Conservation (phyloP, 108 stramenopile species). For the Nitzschia palea region DNA sequence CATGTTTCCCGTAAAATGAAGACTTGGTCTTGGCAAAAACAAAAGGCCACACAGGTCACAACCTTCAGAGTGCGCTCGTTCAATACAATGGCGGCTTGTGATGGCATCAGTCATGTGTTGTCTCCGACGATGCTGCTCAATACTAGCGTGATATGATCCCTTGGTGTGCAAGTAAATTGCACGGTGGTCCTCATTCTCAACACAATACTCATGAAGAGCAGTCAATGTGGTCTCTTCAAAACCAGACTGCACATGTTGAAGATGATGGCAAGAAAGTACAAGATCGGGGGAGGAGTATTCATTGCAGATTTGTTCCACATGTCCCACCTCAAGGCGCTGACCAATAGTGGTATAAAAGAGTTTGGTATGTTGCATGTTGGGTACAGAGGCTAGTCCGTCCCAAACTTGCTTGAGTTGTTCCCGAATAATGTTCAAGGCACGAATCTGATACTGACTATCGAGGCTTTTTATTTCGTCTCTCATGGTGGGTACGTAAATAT, state of each 20-base stretch:
- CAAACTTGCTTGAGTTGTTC: neutral
- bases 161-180: constrained; percentile 1
- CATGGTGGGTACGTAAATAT: neutral
- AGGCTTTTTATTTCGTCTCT: neutral
- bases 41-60: constrained; percentile 1
- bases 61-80: neutral
- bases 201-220: constrained; percentile 1
- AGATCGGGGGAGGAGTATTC: no score
- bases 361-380: neutral
- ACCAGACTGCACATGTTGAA: constrained; percentile 4
- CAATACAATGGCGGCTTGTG: neutral
- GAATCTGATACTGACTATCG: no score
- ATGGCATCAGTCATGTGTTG: constrained; percentile 1
- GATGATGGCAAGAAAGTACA: neutral
- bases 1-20: neutral
- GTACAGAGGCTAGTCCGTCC: neutral
- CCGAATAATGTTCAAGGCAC: neutral
- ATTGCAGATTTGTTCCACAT: constrained; percentile 1
- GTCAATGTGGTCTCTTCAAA: constrained; percentile 9
- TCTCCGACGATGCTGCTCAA: neutral
- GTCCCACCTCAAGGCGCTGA: neutral
- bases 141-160: constrained; percentile 3
- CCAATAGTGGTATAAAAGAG: neutral
- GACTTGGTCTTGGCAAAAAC: neutral
- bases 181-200: neutral